Percentiles rank a stretch among this genome's conserved stretches.
Conservation (phyloP, 2,329 filamentous ascomycete genomes). For the Colletotrichum sp. region DNA sequence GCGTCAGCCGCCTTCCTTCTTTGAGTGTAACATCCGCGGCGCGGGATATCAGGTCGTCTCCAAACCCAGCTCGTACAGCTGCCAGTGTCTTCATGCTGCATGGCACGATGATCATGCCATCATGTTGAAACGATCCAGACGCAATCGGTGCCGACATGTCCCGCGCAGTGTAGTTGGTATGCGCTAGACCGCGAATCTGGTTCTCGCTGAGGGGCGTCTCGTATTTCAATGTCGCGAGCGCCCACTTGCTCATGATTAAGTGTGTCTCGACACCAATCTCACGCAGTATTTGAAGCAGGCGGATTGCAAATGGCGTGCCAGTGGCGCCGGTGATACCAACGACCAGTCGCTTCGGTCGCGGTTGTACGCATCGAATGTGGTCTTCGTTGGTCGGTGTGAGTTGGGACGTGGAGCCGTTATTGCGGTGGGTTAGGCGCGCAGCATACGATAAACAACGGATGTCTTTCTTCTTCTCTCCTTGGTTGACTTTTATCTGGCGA, state of each 20-base stretch:
- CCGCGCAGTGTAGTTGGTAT: constrained; percentile 29
- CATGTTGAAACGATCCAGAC: constrained; percentile 44
- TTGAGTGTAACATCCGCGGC: constrained; percentile 53
- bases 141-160: constrained; percentile 51
- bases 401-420: background rate
- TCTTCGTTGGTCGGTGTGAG: background rate
- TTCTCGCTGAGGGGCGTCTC: constrained; percentile 28
- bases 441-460: background rate
- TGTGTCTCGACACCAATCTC: constrained; percentile 50
- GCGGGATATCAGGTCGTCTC: constrained; percentile 49
- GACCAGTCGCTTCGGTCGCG: constrained; percentile 25
- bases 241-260: constrained; percentile 53
- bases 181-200: background rate
- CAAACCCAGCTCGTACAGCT: constrained; percentile 42
- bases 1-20: constrained; percentile 42
- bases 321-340: constrained; percentile 57
- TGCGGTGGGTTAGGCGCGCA: background rate
- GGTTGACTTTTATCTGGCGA: background rate
- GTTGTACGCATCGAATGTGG: background rate
- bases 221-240: constrained; percentile 49
- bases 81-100: constrained; percentile 56
- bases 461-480: background rate
- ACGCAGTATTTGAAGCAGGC: constrained; percentile 42
- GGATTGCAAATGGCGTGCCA: constrained; percentile 46
- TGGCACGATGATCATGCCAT: constrained; percentile 53